Conservation (phyloP, 1,284 basidiomycete genomes). For the Melanopsichium pennsylvanicum region DNA sequence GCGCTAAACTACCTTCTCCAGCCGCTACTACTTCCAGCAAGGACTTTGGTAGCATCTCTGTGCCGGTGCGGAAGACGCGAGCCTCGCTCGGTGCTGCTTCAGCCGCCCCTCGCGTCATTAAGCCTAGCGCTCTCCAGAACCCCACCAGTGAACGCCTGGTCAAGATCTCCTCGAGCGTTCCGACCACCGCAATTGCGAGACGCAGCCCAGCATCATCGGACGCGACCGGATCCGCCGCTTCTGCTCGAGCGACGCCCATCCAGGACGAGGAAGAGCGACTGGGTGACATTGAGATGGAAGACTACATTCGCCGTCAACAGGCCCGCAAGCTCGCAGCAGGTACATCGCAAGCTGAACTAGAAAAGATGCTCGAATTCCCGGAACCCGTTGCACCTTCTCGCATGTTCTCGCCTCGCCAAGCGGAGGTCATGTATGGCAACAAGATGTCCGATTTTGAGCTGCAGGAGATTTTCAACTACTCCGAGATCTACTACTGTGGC, state of each 20-base stretch:
- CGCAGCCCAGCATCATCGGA: constrained; percentile 36
- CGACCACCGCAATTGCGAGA: constrained; percentile 12
- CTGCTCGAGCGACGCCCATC: constrained; percentile 27
- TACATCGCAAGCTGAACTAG: constrained; percentile 79
- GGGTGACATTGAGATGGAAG: constrained; percentile 96
- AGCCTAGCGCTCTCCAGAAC: constrained; percentile 9
- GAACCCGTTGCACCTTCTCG: constrained; percentile 80
- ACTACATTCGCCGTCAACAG: constrained; percentile 88
- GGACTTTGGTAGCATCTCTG: constrained; percentile 12
- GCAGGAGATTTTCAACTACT: constrained; percentile 88
- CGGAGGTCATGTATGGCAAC: constrained; percentile 67
- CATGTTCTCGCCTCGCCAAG: constrained; percentile 74
- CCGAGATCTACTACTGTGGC: constrained; percentile 84
- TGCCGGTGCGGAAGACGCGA: constrained; percentile 34
- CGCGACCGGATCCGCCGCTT: constrained; percentile 12
- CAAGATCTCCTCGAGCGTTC: constrained; percentile 14
- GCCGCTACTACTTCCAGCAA: constrained; percentile 6
- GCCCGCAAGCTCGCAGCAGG: constrained; percentile 85
- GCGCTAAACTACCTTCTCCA: constrained; percentile 7
- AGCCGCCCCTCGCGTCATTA: constrained; percentile 6
- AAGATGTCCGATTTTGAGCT: constrained; percentile 75
- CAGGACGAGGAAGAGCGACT: constrained; percentile 80
- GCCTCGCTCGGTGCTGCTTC: constrained; percentile 29
- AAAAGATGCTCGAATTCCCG: constrained; percentile 89
- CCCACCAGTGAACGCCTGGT: constrained; percentile 22